Evolutionary conservation across 1,139 yeast genomes (phyloP), one percentile per base, ranked within the genome.

Genomic region (Sugiyamaella japonica): DNA sequence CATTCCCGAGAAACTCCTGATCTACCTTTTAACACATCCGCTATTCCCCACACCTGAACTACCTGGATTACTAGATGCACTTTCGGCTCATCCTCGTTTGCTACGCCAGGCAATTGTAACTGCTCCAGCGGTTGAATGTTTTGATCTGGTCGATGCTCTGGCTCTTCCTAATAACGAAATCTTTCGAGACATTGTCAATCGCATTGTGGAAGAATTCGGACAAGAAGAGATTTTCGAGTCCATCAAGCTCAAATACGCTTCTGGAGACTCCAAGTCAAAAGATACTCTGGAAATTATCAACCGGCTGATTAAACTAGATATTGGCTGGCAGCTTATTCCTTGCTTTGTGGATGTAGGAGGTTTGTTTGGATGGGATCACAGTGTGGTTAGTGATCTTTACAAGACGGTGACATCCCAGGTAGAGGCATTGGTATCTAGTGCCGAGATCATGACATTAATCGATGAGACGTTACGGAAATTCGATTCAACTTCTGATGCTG

Each of bases 21-120:
- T 86, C 5, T 91, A 89, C 67, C 75, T 90, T 41, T 76, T 91
- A 59, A 88, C 96, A 1, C 96, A 89, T 71, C 97, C 97, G 23
- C 73, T 89, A 34, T 89, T 86, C 70, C 97, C 97, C 8, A 72
- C 76, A 3, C 72, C 76, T 20, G 80, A 76, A 61, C 76, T 88
- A 6, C 73, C 73, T 1, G 85, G 83, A 1, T 70, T 91, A 48
- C 70, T 88, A 48, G 62, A 71, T 7, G 75, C 78, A 48, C 76
- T 89, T 39, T 72, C 73, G 56, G 61, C 72, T 2, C 76, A 80
- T 58, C 83, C 87, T 39, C 79, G 86, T 53, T 76, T 90, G 56
- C 78, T 86, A 68, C 83, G 89, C 70, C 96, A 87, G 68, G 93
- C 95, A 0, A 79, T 89, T 51, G 86, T 84, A 12, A 84, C 93